Conservation (phyloP, 495 filamentous ascomycete genomes). For the Melanomma pulvis-pyrius region DNA sequence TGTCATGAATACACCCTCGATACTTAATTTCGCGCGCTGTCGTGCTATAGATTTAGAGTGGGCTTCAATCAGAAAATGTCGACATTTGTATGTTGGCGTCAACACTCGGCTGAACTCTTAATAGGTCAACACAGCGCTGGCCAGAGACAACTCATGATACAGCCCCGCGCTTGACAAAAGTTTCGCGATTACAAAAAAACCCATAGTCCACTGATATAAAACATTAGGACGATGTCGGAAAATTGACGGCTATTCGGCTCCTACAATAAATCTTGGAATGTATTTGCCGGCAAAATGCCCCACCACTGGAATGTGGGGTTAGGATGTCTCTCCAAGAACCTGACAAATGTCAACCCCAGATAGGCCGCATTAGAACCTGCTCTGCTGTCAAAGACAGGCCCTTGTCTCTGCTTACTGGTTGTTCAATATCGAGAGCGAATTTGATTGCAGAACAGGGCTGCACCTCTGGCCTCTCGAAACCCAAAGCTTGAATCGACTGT, state of each 20-base stretch:
- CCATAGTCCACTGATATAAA: not conserved
- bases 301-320: conserved; percentile 34
- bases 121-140: not conserved
- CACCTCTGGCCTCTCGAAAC: not conserved
- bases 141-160: not conserved
- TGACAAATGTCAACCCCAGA: conserved; percentile 16
- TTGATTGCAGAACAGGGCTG: not conserved
- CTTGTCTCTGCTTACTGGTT: not conserved
- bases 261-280: not conserved
- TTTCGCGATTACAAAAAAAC: not conserved
- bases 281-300: conserved; percentile 29
- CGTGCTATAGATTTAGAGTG: too few relatives aligned
- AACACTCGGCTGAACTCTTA: too few relatives aligned
- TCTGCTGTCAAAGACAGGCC: not conserved
- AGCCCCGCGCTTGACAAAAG: not conserved
- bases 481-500: conserved; percentile 25
- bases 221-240: not conserved
- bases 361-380: not conserved
- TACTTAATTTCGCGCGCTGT: too few relatives aligned
- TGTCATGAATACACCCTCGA: too few relatives aligned
- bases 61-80: too few relatives aligned
- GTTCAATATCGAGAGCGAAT: conserved; percentile 3
- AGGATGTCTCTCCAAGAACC: not conserved
- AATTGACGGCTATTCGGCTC: conserved; percentile 22
- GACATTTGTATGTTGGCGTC: too few relatives aligned